These are phyloP conservation scores for Rubus parviflorus DNA, from an alignment of 306 rosid species.

Conservation along the genomic window DNA sequence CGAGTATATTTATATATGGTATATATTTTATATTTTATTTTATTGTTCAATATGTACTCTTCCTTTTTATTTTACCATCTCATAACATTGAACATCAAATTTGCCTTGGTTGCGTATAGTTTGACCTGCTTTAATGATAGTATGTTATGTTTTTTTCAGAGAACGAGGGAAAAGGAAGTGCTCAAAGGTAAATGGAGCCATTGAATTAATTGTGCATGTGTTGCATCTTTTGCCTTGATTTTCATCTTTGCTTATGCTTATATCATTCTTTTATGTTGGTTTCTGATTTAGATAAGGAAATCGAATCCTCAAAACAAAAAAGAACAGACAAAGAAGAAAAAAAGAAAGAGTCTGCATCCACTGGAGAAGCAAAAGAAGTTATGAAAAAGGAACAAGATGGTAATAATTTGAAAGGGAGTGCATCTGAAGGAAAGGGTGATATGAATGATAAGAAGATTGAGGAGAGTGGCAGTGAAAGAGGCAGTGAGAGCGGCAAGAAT, in stretches of 20 bases:
- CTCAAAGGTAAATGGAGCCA: constrained; percentile 34
- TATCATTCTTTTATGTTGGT: constrained; percentile 13
- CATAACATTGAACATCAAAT: not conserved
- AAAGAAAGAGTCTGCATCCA: constrained; percentile 49
- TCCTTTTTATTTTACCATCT: not conserved
- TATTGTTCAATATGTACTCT: not conserved
- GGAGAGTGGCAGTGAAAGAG: constrained; percentile 39
- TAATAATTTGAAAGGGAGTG: constrained; percentile 46
- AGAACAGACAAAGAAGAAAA: constrained; percentile 46
- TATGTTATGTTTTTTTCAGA: constrained; percentile 31
- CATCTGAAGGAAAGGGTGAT: constrained; percentile 44
- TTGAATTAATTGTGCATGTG: constrained; percentile 5
- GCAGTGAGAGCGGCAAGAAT: constrained; percentile 33
- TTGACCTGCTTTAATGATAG: not conserved
- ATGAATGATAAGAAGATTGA: constrained; percentile 36
- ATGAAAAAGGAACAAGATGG: constrained; percentile 50
- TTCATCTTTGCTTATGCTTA: not conserved
- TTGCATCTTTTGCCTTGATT: constrained; percentile 19
- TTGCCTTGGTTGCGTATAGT: not conserved
- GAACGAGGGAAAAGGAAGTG: constrained; percentile 44
- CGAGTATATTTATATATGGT: not conserved
- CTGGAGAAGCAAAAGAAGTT: constrained; percentile 48
- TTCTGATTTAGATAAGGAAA: constrained; percentile 34
- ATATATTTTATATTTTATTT: not conserved
- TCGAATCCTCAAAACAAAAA: constrained; percentile 33